Percentiles rank a stretch among this genome's conserved stretches.
Evolutionary conservation across 2,329 filamentous ascomycete genomes (phyloP).

Genomic region (Cercospora zeae-maydis): DNA sequence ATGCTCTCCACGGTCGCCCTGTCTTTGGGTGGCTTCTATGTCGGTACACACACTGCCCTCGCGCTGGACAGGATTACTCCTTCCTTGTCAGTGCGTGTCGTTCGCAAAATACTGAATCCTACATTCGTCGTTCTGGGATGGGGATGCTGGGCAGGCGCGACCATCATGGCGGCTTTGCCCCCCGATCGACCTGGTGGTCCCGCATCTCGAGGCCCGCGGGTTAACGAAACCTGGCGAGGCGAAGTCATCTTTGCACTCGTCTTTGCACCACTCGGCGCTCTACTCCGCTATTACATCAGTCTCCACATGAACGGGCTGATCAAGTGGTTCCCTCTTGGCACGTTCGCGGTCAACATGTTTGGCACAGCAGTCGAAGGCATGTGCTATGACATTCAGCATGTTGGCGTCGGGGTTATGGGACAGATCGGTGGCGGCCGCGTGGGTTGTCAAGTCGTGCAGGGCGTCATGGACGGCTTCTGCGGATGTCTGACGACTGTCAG

Average conservation of each 20-base stretch:
- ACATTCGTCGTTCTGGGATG: slow-evolving; percentile 61
- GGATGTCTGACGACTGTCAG: slow-evolving; percentile 48
- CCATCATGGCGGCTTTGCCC: slow-evolving; percentile 68
- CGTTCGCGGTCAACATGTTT: slow-evolving; percentile 74
- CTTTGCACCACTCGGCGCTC: slow-evolving; percentile 76
- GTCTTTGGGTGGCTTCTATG: slow-evolving; percentile 64
- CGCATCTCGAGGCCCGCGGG: slow-evolving; percentile 32
- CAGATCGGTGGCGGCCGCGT: slow-evolving; percentile 40
- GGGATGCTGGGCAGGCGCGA: slow-evolving; percentile 72
- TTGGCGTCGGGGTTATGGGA: slow-evolving; percentile 38
- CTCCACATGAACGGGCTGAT: slow-evolving; percentile 65
- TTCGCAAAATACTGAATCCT: slow-evolving; percentile 62
- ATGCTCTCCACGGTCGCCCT: slow-evolving; percentile 68
- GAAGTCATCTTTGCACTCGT: slow-evolving; percentile 71
- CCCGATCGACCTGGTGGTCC: slow-evolving; percentile 52
- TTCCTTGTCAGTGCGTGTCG: slow-evolving; percentile 55
- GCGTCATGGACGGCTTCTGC: slow-evolving; percentile 49
- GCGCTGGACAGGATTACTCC: slow-evolving; percentile 58
- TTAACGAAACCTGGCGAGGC: slow-evolving; percentile 66
- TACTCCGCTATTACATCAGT: slow-evolving; percentile 70
- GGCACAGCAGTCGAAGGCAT: slow-evolving; percentile 73
- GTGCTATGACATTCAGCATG: slow-evolving; percentile 74
- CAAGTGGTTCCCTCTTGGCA: slow-evolving; percentile 74
- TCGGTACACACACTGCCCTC: slow-evolving; percentile 72
- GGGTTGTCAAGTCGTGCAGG: slow-evolving; percentile 47